phyloP scores from a whole-genome alignment of 2,329 filamentous ascomycete genomes.

The Colletotrichum falcatum region DNA sequence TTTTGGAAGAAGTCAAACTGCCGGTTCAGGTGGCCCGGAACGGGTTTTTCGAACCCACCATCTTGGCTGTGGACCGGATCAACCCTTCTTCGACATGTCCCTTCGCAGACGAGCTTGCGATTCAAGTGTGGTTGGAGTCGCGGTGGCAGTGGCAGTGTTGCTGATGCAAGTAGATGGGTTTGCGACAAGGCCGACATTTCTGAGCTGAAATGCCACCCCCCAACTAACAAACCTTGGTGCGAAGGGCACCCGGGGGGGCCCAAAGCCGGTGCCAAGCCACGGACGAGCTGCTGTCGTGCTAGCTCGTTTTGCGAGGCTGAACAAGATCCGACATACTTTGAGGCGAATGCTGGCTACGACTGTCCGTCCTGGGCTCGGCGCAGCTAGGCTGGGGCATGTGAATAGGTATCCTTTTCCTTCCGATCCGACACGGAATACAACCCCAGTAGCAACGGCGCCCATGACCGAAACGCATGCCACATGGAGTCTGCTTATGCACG shows the following conservation, averaged over 20 bases:
- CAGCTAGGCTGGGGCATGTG: slow-evolving; percentile 26
- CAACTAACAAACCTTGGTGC: slow-evolving; percentile 18
- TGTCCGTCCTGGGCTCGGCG: slow-evolving; percentile 8
- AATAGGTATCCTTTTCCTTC: neutral
- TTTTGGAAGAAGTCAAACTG: slow-evolving; percentile 31
- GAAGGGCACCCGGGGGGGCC: neutral
- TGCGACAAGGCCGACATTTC: slow-evolving; percentile 6
- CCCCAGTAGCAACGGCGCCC: neutral
- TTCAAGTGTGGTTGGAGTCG: neutral
- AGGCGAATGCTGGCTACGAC: neutral
- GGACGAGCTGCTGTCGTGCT: neutral
- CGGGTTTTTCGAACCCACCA: neutral
- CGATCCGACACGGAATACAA: neutral
- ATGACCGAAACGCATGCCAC: slow-evolving; percentile 21
- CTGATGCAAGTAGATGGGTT: neutral
- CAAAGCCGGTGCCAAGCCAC: slow-evolving; percentile 16
- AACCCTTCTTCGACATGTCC: neutral
- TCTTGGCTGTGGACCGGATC: neutral
- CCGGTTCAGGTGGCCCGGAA: neutral
- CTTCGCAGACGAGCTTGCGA: slow-evolving; percentile 1
- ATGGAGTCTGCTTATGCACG: slow-evolving; percentile 7
- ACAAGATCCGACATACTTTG: slow-evolving; percentile 1
- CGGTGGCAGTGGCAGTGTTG: neutral
- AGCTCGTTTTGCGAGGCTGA: slow-evolving; percentile 12
- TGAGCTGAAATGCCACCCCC: slow-evolving; percentile 17